phyloP scores from a whole-genome alignment of 2,329 filamentous ascomycete species.

The Stachybotrys chartarum region DNA sequence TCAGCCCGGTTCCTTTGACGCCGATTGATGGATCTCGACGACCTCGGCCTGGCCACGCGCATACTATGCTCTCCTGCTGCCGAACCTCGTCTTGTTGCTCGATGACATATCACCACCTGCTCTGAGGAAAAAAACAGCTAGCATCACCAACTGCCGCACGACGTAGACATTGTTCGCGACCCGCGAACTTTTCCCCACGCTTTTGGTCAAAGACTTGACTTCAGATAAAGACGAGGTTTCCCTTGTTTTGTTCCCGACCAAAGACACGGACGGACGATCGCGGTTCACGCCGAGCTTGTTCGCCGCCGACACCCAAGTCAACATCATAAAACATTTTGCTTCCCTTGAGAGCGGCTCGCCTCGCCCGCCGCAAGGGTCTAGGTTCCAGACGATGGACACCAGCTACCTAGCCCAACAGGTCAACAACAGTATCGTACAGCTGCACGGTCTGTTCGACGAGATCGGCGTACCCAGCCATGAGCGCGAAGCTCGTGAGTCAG shows the following conservation, averaged over 20 bases:
- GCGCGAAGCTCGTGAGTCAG: constrained; percentile 79
- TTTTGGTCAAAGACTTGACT: not conserved
- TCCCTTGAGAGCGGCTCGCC: not conserved
- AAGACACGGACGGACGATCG: not conserved
- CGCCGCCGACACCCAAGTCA: not conserved
- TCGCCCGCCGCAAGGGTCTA: too few species aligned
- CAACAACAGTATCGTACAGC: constrained; percentile 83
- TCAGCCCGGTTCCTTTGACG: not conserved
- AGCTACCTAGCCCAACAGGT: constrained; percentile 93
- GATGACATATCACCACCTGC: not conserved
- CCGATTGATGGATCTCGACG: not conserved
- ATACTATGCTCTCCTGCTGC: not conserved
- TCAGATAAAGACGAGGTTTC: not conserved
- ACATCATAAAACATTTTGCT: not conserved
- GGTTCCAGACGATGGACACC: constrained; percentile 61
- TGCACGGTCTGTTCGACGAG: constrained; percentile 93
- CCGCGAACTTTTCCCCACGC: too few species aligned
- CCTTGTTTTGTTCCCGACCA: not conserved
- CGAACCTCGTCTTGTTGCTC: not conserved
- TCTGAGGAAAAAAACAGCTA: not conserved
- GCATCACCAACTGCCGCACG: not conserved
- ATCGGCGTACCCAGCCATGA: constrained; percentile 94
- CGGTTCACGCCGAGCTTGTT: not conserved
- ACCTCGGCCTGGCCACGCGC: not conserved
- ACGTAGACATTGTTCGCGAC: too few species aligned